Base-by-base conservation (phyloP, 495 filamentous ascomycete genomes). In the Filosporella fistucella region DNA sequence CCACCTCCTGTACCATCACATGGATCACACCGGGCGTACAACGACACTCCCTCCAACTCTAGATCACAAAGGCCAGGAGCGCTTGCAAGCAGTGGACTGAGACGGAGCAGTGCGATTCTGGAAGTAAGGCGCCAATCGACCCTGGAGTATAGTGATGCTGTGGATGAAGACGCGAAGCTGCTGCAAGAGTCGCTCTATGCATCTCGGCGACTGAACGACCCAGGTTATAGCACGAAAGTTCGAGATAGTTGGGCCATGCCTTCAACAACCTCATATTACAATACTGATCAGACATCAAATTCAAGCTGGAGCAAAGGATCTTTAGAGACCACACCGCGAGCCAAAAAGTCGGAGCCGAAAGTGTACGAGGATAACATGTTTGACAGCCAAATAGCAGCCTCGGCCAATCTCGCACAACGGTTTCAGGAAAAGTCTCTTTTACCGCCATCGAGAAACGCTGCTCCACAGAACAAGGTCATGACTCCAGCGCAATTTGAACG, bases 401-500 rank as follows among this genome's bases (percentile, higher is more conserved):
- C 77, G 32, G 73, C 76, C n/a, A 74, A 71, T 45, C 62, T 83
- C 50, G 76, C 74, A 10, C 68, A 60, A 32, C 63, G 64, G 35
- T 65, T 60, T 30, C 53, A 62, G 23, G 39, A 58, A 16, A 53
- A 39, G 21, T 3, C 37, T 18, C 13, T 66, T 13, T 64, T 70
- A 51, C 75, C 68, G 4, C 50, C 69, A 9, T 43, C 68, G 30
- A 68, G 69, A 5, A 70, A 60, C 43, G 52, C 60, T 17, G 63
- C 67, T 20, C 69, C 66, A 25, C 60, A 50, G 16, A 84, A 81
- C 61, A 93, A 90, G 60, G 79, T 93, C 32, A 94, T 95, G 88
- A 94, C 89, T 1, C 85, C 84, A 13, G 86, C 82, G 20, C 86
- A 95, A 61, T 94, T 91, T 51, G 88, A 95, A 63, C 78, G 74